Evolutionary conservation across 805 yeast genomes (phyloP).

Genomic region (Schwanniomyces pseudopolymorphus): DNA sequence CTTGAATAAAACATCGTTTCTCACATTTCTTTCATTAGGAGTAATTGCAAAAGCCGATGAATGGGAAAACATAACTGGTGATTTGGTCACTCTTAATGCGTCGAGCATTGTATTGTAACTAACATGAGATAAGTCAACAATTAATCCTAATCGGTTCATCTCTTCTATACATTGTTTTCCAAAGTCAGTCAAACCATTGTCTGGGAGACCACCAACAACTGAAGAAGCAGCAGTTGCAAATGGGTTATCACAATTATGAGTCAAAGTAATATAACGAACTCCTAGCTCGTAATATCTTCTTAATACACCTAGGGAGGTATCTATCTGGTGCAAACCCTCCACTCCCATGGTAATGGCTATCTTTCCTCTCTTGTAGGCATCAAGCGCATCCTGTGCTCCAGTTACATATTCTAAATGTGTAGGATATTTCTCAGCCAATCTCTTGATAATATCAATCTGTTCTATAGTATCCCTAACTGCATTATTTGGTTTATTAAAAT

Average conservation of each 20-base stretch:
- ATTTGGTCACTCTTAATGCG: conserved; percentile 34
- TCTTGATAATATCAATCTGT: conserved; percentile 50
- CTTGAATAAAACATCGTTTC: conserved; percentile 25
- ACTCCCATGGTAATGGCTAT: conserved; percentile 52
- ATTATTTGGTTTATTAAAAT: conserved; percentile 43
- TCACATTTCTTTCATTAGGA: conserved; percentile 34
- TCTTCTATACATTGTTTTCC: conserved; percentile 44
- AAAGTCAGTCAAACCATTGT: conserved; percentile 41
- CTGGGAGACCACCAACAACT: conserved; percentile 44
- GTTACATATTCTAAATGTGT: conserved; percentile 38
- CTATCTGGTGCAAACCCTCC: conserved; percentile 56
- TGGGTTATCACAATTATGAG: conserved; percentile 58
- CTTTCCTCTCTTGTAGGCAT: conserved; percentile 28
- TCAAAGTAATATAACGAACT: conserved; percentile 52
- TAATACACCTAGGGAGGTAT: conserved; percentile 47
- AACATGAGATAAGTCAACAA: conserved; percentile 52
- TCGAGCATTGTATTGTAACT: conserved; percentile 49
- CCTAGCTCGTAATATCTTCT: conserved; percentile 51
- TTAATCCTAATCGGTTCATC: conserved; percentile 54
- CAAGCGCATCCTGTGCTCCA: conserved; percentile 41
- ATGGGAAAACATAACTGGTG: conserved; percentile 53
- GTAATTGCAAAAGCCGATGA: conserved; percentile 43
- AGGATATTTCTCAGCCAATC: conserved; percentile 43
- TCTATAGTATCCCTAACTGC: conserved; percentile 55
- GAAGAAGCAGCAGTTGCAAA: conserved; percentile 57